Conservation (phyloP, 2,329 filamentous ascomycete species). For the Talaromyces sp. region DNA sequence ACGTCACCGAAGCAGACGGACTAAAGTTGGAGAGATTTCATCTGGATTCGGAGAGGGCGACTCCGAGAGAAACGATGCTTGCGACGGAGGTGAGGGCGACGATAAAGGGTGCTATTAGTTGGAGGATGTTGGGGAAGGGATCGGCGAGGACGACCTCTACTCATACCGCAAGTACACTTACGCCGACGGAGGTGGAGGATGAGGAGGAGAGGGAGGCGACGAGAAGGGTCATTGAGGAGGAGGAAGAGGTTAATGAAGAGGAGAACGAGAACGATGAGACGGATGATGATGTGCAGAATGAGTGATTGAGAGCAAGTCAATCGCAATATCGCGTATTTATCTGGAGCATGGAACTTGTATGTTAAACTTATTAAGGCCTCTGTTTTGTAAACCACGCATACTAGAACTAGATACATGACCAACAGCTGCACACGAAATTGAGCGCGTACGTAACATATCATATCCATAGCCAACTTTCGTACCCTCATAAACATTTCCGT, state of each 20-base stretch:
- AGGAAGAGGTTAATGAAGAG: constrained; percentile 17
- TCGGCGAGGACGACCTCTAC: constrained; percentile 28
- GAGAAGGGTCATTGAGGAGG: constrained; percentile 21
- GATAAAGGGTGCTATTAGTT: constrained; percentile 32
- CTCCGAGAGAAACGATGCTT: constrained; percentile 27
- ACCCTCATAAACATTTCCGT: constrained; percentile 6
- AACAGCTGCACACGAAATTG: neutral
- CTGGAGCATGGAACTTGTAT: neutral
- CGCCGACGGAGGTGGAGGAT: constrained; percentile 22
- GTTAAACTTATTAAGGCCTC: neutral
- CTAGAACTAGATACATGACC: constrained; percentile 13
- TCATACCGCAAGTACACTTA: constrained; percentile 21
- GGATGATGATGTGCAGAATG: constrained; percentile 14
- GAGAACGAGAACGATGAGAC: constrained; percentile 15
- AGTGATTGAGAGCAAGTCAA: constrained; percentile 5
- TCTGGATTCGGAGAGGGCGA: constrained; percentile 24
- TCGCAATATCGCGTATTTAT: neutral
- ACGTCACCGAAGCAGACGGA: constrained; percentile 24
- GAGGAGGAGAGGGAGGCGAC: constrained; percentile 20
- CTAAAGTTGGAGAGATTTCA: constrained; percentile 26
- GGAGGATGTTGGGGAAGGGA: constrained; percentile 24
- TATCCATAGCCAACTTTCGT: neutral
- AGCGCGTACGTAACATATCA: constrained; percentile 7
- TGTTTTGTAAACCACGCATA: neutral
- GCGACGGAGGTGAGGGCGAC: constrained; percentile 36